A percentile compares a stretch with the other conserved stretches of the same genome.
These are phyloP conservation scores for Starmerella bacillaris DNA, from an alignment of 805 yeast species.

Conservation along the genomic window DNA sequence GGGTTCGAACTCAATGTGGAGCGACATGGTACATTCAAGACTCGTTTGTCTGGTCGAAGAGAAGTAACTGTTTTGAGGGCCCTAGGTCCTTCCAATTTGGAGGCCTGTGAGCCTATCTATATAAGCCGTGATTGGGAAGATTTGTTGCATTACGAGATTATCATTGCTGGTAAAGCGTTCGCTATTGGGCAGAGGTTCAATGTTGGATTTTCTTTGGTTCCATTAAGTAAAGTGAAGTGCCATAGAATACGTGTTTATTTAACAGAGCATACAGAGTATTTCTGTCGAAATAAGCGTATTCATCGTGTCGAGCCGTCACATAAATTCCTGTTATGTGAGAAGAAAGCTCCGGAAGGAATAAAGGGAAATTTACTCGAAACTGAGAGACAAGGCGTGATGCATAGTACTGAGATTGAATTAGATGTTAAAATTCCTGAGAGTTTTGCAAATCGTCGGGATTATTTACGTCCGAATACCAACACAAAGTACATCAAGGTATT, in stretches of 20 bases:
- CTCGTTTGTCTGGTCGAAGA: conserved; percentile 44
- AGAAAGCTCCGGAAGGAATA: conserved; percentile 23
- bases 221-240: conserved; percentile 68
- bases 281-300: conserved; percentile 65
- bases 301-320: conserved; percentile 83
- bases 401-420: conserved; percentile 60
- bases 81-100: conserved; percentile 60
- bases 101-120: conserved; percentile 84
- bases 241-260: conserved; percentile 74
- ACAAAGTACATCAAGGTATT: conserved; percentile 65
- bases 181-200: conserved; percentile 73
- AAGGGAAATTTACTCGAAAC: conserved; percentile 18
- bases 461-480: conserved; percentile 71
- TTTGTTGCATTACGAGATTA: conserved; percentile 72
- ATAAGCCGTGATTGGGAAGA: conserved; percentile 89
- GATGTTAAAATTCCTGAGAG: conserved; percentile 68
- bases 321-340: conserved; percentile 65
- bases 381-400: conserved; percentile 16
- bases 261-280: conserved; percentile 83
- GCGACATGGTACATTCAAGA: conserved; percentile 71
- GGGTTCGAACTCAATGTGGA: conserved; percentile 49
- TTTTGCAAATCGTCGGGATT: conserved; percentile 35
- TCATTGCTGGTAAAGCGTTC: conserved; percentile 76
- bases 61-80: conserved; percentile 57
- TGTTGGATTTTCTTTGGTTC: conserved; percentile 63